Conservation (phyloP, 805 yeast genomes). For the Wickerhamomyces tratensis region DNA sequence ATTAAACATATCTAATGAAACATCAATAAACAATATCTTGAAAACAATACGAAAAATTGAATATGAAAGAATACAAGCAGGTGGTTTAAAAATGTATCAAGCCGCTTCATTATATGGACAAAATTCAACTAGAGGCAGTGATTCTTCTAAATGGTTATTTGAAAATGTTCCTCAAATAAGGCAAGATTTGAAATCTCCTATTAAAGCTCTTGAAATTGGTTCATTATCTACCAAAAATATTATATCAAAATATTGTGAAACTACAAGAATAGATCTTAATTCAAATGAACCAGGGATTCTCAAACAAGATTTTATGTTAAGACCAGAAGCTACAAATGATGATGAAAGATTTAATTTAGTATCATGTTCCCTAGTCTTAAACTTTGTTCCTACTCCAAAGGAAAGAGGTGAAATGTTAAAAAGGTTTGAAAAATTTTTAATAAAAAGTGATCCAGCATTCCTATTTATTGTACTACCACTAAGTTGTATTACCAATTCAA, state of each 20-base stretch:
- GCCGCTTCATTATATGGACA: constrained; percentile 84
- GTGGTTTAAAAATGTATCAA: constrained; percentile 78
- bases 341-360: constrained; percentile 49
- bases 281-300: constrained; percentile 65
- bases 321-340: constrained; percentile 44
- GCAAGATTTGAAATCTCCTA: not conserved
- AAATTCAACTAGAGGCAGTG: constrained; percentile 72
- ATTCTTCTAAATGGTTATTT: constrained; percentile 74
- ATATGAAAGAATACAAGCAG: constrained; percentile 50
- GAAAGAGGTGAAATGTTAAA: constrained; percentile 73
- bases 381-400: constrained; percentile 70
- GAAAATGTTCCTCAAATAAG: constrained; percentile 48
- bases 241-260: constrained; percentile 33
- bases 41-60: constrained; percentile 43
- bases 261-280: constrained; percentile 66
- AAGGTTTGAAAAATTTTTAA: constrained; percentile 48
- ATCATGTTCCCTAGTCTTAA: constrained; percentile 80
- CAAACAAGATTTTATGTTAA: constrained; percentile 78
- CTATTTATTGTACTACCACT: constrained; percentile 80
- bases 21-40: constrained; percentile 12
- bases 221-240: constrained; percentile 59
- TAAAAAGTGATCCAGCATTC: constrained; percentile 19
- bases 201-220: constrained; percentile 72
- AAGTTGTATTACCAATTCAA: constrained; percentile 77
- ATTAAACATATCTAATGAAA: constrained; percentile 6